These are phyloP conservation scores for Quercus glauca DNA, from an alignment of 306 rosid genomes.

Conservation along the genomic window DNA sequence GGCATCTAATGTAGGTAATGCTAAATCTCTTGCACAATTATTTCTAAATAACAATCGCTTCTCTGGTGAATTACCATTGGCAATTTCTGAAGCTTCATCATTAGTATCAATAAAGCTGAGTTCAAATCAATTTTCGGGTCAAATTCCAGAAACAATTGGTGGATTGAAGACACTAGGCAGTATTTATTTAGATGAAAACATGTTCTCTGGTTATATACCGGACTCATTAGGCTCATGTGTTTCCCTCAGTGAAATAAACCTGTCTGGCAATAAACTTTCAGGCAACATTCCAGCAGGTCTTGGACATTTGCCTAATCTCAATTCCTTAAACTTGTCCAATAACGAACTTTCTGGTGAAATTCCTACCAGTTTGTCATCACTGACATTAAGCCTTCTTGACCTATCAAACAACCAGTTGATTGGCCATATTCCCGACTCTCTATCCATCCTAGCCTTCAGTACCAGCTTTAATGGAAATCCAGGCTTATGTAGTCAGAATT, in stretches of 20 bases:
- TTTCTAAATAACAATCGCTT: slow-evolving; percentile 49
- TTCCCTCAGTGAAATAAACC: slow-evolving; percentile 51
- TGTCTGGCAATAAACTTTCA: slow-evolving; percentile 56
- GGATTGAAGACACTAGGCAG: slow-evolving; percentile 47
- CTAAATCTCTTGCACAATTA: slow-evolving; percentile 60
- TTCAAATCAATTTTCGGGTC: slow-evolving; percentile 58
- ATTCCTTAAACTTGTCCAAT: slow-evolving; percentile 71
- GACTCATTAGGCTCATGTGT: slow-evolving; percentile 65
- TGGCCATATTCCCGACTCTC: slow-evolving; percentile 64
- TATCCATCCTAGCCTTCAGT: slow-evolving; percentile 53
- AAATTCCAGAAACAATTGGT: slow-evolving; percentile 62
- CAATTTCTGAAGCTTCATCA: slow-evolving; percentile 55
- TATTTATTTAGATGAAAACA: slow-evolving; percentile 51
- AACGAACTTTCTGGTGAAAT: slow-evolving; percentile 67
- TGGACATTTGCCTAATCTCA: slow-evolving; percentile 61
- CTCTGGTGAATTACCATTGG: slow-evolving; percentile 63
- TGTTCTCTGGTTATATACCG: slow-evolving; percentile 65
- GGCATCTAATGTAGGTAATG: slow-evolving; percentile 56
- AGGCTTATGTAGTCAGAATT: slow-evolving; percentile 61
- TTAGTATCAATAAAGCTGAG: slow-evolving; percentile 49
- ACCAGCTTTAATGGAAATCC: slow-evolving; percentile 74
- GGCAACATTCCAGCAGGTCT: slow-evolving; percentile 60
- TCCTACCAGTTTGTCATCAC: slow-evolving; percentile 54
- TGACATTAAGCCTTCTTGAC: slow-evolving; percentile 72
- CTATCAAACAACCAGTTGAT: slow-evolving; percentile 57